A percentile compares a stretch with the other conserved stretches of the same genome.
Evolutionary conservation across 495 filamentous ascomycete species (phyloP).

Genomic region (Penicillium crystallinum): DNA sequence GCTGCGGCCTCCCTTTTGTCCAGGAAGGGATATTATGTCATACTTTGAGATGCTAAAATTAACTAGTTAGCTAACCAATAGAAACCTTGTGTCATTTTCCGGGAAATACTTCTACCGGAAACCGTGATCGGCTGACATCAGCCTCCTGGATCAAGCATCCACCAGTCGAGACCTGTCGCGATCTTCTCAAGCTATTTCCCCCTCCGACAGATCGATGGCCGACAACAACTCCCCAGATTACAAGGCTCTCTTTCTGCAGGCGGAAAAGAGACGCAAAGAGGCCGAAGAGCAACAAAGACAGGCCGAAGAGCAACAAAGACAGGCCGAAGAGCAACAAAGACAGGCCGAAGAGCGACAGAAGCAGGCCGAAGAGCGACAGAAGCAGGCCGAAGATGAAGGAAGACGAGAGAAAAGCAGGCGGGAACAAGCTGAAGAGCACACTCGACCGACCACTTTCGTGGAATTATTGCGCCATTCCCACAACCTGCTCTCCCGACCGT

Average conservation of each 20-base stretch:
- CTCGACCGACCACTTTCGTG: conserved; percentile 25
- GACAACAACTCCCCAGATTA: conserved; percentile 4
- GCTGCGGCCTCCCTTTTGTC: neutral
- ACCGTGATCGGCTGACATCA: neutral
- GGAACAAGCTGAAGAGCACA: conserved; percentile 9
- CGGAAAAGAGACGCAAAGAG: neutral
- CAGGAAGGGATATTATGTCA: neutral
- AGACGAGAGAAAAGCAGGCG: neutral
- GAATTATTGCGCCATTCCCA: conserved; percentile 29
- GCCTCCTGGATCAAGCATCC: neutral
- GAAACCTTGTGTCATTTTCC: neutral
- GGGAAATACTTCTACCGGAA: neutral
- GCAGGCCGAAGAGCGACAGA: conserved; percentile 1
- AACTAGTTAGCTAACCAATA: neutral
- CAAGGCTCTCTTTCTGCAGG: neutral
- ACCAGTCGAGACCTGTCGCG: neutral
- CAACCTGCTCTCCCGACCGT: conserved; percentile 20
- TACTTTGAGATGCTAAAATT: neutral
- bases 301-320: neutral
- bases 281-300: neutral
- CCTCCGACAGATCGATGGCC: neutral
- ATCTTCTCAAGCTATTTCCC: neutral
- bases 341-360: conserved; percentile 1
- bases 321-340: conserved; percentile 8
- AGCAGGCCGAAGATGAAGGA: neutral